phyloP scores from a whole-genome alignment of 2,329 filamentous ascomycete species.

The Fusarium liriodendri region DNA sequence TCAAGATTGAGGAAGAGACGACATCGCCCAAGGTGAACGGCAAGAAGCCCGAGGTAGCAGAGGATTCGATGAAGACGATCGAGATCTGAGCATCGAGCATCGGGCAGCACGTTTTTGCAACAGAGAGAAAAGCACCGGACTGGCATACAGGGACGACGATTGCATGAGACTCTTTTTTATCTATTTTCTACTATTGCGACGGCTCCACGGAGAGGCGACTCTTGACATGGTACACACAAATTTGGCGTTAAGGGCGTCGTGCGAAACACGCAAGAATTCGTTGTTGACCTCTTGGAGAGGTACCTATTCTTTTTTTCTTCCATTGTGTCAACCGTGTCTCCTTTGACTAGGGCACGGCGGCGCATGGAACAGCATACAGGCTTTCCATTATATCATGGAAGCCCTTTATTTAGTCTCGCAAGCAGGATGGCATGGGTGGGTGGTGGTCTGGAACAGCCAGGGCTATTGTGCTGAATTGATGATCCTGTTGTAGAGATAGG shows the following conservation, averaged over 20 bases:
- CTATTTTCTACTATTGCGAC: conserved; percentile 50
- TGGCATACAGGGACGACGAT: conserved; percentile 44
- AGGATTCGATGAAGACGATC: conserved; percentile 71
- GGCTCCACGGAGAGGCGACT: conserved; percentile 34
- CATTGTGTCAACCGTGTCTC: background rate
- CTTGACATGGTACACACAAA: conserved; percentile 38
- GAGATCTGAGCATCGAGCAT: conserved; percentile 59
- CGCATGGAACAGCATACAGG: conserved; percentile 30
- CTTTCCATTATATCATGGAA: conserved; percentile 27
- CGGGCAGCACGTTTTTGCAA: conserved; percentile 28
- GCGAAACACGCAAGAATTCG: conserved; percentile 41
- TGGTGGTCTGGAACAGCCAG: conserved; percentile 8
- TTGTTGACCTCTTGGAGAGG: conserved; percentile 30
- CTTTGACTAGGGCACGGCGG: background rate
- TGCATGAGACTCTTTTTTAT: conserved; percentile 44
- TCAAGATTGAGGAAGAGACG: conserved; percentile 55
- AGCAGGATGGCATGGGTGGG: conserved; percentile 14
- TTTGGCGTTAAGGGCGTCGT: conserved; percentile 45
- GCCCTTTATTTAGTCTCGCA: conserved; percentile 24
- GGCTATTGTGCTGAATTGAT: conserved; percentile 13
- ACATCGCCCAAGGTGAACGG: conserved; percentile 55
- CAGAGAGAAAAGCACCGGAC: conserved; percentile 39
- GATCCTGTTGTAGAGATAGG: conserved; percentile 29
- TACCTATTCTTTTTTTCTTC: conserved; percentile 10
- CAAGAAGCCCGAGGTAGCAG: conserved; percentile 57